Base-by-base conservation (phyloP, 495 filamentous ascomycete species). In the Talaromyces adpressus region DNA sequence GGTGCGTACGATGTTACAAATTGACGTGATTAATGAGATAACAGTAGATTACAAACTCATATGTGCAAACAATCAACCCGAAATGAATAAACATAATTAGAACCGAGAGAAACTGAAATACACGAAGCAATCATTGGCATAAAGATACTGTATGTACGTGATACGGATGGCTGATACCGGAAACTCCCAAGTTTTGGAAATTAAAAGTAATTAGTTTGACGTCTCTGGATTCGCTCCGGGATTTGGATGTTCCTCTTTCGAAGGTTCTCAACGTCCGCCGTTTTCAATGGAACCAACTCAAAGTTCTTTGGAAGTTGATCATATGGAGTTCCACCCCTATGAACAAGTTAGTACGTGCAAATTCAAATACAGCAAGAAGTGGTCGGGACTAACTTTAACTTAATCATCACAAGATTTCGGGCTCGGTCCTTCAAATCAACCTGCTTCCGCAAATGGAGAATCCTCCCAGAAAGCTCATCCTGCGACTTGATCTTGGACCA, bases 401-500 rank as follows among this genome's bases (percentile, higher is more conserved):
- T 69, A 29, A 54, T 61, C 6, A 66, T 65, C 36, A 69, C 66
- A n/a, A 94, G 68, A 62, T 91, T 95, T 27, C 91, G 75, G 2
- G 91, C 91, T 63, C 91, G 91, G 67, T 94, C 91, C 70, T 94
- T 94, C 7, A 93, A 70, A 65, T 93, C 87, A 0, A 92, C 87
- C 67, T 92, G 89, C 29, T 86, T 87, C 12, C 90, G 52, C 12
- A 11, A 27, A 56, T 20, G 52, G 11, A 56, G 52, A 12, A 29
- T 9, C 16, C 52, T 25, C 1, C 11, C 20, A 18, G 4, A 6
- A 27, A 29, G 4, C 22, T 64, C 53, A 54, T 79, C 75, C 45
- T 71, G 54, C 2, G 52, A n/a, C 1, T 69, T 64, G 29, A 79
- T 75, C 6, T 59, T 18, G 9, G 69, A 49, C 77, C 75, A 78